Evolutionary conservation across 176 grass and related monocot genomes (phyloP), one percentile per base, ranked within the genome.

Genomic region (Carex myosuroides): DNA sequence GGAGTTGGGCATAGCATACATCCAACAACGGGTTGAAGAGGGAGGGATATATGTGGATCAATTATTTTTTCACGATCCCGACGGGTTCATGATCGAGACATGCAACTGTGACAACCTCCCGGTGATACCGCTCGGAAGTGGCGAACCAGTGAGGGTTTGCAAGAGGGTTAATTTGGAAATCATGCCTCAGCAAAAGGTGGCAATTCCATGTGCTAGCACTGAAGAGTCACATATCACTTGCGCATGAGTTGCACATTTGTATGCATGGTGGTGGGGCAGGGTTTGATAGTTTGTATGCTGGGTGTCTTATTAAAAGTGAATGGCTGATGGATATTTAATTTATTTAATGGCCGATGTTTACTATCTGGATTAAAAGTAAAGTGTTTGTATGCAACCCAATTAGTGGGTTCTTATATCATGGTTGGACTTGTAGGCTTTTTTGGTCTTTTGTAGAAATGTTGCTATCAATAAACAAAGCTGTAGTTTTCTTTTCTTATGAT

Each of bases 51-150:
- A 81, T 35, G 92, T 97, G 3, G 94, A 97, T 80, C 94, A 97
- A 87, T 46, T 97, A 85, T 97, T 97, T 87, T 97, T 97, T 89
- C 94, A 97, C 65, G 94, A 97, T 73, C 94, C 94, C 8, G 94
- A 97, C 62, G 90, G 94, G 18, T 94, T 92, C 90, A 97, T 97
- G 94, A 87, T 97, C 85, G 94, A 97, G 85, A 87, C 94, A 64
- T 97, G 94, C 90, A 94, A 91, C 59, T 97, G 94, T 63, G 92
- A 97, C 88, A 92, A 90, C 80, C 87, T 97, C 11, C 94, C 94
- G 39, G 70, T 97, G 72, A 81, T 97, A 50, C 90, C 94, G n/a
- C 88, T 97, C 13, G 46, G 58, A 33, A 35, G 42, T 13, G 21
- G 60, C 0, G 81, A 83, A 21, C 7, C 39, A 0, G 58, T 53